Percentiles rank a stretch among this genome's conserved stretches.
These are phyloP conservation scores for Hypericum perforatum DNA, from an alignment of 345 rosid species.

Conservation along the genomic window DNA sequence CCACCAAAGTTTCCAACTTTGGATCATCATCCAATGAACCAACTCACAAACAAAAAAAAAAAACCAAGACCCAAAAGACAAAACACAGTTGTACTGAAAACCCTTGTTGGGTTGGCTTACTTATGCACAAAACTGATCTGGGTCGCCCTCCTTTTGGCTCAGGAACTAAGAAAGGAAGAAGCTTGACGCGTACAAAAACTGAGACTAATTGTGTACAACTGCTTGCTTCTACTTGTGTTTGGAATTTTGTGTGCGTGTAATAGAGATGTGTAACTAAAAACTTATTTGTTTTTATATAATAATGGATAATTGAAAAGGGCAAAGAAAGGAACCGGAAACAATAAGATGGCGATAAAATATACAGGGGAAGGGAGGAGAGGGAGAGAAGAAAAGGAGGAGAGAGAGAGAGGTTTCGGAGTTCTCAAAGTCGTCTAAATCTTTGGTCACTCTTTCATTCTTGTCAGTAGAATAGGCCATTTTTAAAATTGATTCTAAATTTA, in stretches of 20 bases:
- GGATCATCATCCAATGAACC: slow-evolving; percentile 8
- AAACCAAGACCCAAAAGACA: slow-evolving; percentile 13
- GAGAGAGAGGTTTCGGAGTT: slow-evolving; percentile 36
- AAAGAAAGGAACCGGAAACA: slow-evolving; percentile 4
- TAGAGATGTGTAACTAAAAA: no score
- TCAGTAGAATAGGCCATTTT: no score
- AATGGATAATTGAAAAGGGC: slow-evolving; percentile 2
- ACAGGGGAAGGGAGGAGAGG: slow-evolving; percentile 10
- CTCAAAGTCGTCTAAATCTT: slow-evolving; percentile 40
- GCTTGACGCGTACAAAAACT: no score
- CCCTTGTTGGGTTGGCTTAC: slow-evolving; percentile 27
- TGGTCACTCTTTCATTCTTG: slow-evolving; percentile 60
- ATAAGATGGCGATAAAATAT: slow-evolving; percentile 9
- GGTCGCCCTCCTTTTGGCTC: slow-evolving; percentile 21
- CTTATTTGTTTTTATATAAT: no score
- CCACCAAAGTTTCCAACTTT: not conserved
- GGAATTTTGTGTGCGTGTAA: no score
- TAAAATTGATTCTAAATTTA: no score
- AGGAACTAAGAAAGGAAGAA: slow-evolving; percentile 6
- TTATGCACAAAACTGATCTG: slow-evolving; percentile 37
- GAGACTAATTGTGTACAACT: no score
- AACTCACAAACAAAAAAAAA: slow-evolving; percentile 9
- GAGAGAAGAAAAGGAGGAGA: slow-evolving; percentile 19
- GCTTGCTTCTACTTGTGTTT: no score
- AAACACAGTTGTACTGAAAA: slow-evolving; percentile 10